These are phyloP conservation scores for Kodamaea arcana DNA, from an alignment of 1,139 yeast species.

Conservation along the genomic window DNA sequence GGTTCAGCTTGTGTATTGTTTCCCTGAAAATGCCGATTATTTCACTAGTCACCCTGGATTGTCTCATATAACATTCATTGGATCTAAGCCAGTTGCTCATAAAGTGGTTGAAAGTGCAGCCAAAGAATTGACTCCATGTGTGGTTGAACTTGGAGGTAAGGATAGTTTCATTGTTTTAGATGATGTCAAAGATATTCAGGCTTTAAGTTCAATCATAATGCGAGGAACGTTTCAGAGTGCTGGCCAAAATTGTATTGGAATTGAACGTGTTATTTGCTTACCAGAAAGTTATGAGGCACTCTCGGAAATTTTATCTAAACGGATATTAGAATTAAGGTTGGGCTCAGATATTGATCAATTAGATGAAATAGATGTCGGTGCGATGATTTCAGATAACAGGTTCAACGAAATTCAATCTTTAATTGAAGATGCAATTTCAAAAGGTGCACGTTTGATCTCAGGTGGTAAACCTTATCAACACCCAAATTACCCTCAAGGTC, in stretches of 20 bases:
- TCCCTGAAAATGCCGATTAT: constrained; percentile 82
- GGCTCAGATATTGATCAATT: constrained; percentile 92
- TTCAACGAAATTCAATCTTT: constrained; percentile 63
- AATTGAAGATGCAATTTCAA: constrained; percentile 65
- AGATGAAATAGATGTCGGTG: constrained; percentile 93
- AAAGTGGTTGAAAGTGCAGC: constrained; percentile 81
- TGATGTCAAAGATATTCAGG: constrained; percentile 52
- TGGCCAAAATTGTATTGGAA: constrained; percentile 96
- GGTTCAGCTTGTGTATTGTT: constrained; percentile 75
- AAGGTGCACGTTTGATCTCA: constrained; percentile 73
- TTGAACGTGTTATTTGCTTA: constrained; percentile 83
- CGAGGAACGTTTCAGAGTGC: constrained; percentile 96
- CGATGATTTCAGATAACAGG: constrained; percentile 78
- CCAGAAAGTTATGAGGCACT: constrained; percentile 62
- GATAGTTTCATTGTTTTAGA: constrained; percentile 87
- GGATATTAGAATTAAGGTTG: constrained; percentile 61
- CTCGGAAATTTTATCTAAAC: constrained; percentile 49
- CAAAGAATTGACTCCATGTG: constrained; percentile 81
- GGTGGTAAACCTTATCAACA: constrained; percentile 82
- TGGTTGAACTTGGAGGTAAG: constrained; percentile 93
- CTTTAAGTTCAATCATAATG: constrained; percentile 76
- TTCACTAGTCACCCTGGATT: constrained; percentile 80
- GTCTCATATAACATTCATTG: constrained; percentile 88
- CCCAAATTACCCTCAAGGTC: constrained; percentile 94
- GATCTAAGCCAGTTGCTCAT: constrained; percentile 92